These are phyloP conservation scores for Clarireedia hainanense DNA, from an alignment of 2,329 filamentous ascomycete species.

Conservation along the genomic window DNA sequence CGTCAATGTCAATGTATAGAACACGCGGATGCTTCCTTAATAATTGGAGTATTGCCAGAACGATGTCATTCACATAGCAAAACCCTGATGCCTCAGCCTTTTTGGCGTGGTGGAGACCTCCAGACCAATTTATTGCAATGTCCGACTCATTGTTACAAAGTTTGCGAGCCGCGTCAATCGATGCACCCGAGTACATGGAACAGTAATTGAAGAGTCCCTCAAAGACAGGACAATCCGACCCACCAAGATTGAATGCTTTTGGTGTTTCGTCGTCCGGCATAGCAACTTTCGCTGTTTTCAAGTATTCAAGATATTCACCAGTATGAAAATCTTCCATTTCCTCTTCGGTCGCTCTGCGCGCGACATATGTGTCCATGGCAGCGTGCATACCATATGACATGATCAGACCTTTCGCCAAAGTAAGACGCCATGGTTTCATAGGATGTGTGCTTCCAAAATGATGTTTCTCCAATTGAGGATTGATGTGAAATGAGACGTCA, in stretches of 20 bases:
- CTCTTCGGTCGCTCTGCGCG: constrained; percentile 76
- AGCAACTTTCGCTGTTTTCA: constrained; percentile 62
- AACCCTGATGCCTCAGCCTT: constrained; percentile 90
- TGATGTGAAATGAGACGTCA: constrained; percentile 91
- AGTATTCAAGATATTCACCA: constrained; percentile 82
- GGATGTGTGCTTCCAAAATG: constrained; percentile 96
- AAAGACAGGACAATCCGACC: constrained; percentile 93
- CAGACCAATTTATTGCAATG: constrained; percentile 97
- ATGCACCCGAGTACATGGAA: constrained; percentile 84
- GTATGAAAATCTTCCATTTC: constrained; percentile 85
- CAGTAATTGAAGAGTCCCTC: constrained; percentile 95
- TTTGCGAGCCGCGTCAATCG: constrained; percentile 83
- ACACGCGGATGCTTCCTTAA: constrained; percentile 76
- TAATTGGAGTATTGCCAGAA: constrained; percentile 84
- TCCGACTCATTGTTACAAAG: constrained; percentile 80
- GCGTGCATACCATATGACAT: constrained; percentile 93
- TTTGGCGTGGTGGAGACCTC: constrained; percentile 93
- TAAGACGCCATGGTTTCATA: constrained; percentile 98
- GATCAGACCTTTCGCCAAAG: constrained; percentile 89
- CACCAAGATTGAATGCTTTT: constrained; percentile 69
- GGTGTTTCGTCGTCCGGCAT: constrained; percentile 58
- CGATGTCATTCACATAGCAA: constrained; percentile 99
- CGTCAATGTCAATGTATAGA: constrained; percentile 90
- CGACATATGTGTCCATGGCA: constrained; percentile 90
- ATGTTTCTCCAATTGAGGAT: constrained; percentile 88